These are phyloP conservation scores for Discostella pseudostelligera DNA, from an alignment of 108 stramenopile species.

Conservation along the genomic window DNA sequence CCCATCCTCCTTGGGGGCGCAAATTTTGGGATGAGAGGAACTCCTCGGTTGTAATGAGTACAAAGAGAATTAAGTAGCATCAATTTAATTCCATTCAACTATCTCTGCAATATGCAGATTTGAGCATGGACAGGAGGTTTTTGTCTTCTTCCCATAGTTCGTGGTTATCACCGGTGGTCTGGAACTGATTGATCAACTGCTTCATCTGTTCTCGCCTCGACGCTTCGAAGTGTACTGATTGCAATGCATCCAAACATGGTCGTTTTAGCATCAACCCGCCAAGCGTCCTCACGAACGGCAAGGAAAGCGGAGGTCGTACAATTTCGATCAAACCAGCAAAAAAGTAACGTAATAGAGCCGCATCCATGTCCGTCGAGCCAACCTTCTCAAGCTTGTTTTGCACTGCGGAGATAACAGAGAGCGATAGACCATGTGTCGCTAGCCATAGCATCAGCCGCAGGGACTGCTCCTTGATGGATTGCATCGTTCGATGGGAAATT, in stretches of 20 bases:
- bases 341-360: slow-evolving; percentile 79
- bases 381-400: slow-evolving; percentile 48
- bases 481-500: slow-evolving; percentile 80
- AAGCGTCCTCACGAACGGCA: slow-evolving; percentile 55
- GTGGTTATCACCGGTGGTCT: slow-evolving; percentile 1
- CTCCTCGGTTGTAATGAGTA: neutral
- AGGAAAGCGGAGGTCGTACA: slow-evolving; percentile 64
- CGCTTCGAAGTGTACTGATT: slow-evolving; percentile 66
- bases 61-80: neutral
- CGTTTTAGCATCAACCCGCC: slow-evolving; percentile 50
- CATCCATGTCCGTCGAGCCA: slow-evolving; percentile 63
- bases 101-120: slow-evolving; percentile 2
- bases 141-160: slow-evolving; percentile 5
- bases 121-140: slow-evolving; percentile 15
- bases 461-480: slow-evolving; percentile 82
- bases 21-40: neutral
- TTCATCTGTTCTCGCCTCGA: slow-evolving; percentile 25
- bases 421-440: slow-evolving; percentile 59
- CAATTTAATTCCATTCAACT: neutral
- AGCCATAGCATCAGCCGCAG: slow-evolving; percentile 72
- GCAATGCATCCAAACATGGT: slow-evolving; percentile 66
- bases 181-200: slow-evolving; percentile 27
- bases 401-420: slow-evolving; percentile 57
- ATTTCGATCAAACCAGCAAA: slow-evolving; percentile 66
- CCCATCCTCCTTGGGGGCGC: slow-evolving; percentile 55